Evolutionary conservation across 164 flowering plant species (phyloP).

Genomic region (Piper longum): DNA sequence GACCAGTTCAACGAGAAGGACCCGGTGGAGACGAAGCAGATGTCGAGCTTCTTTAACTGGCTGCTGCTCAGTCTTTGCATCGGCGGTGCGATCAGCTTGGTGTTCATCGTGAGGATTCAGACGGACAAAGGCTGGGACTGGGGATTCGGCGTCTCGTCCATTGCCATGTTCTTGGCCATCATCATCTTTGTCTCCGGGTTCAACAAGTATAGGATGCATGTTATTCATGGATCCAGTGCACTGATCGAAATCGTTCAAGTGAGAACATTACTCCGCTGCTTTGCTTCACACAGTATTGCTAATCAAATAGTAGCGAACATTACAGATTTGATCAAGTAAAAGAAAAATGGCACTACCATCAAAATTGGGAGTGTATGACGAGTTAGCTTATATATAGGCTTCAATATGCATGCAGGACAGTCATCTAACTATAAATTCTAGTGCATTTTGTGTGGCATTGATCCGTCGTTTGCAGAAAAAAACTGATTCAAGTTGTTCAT

Average conservation of each 20-base stretch:
- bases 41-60: constrained; percentile 60
- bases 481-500: too few relatives aligned
- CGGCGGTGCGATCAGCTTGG: constrained; percentile 42
- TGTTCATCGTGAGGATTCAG: constrained; percentile 51
- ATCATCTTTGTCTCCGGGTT: constrained; percentile 28
- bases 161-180: constrained; percentile 30
- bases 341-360: too few relatives aligned
- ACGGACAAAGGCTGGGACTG: constrained; percentile 49
- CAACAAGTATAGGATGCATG: constrained; percentile 34
- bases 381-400: too few relatives aligned
- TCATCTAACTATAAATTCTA: too few relatives aligned
- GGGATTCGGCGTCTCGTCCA: constrained; percentile 39
- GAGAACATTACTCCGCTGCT: not conserved
- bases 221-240: constrained; percentile 12
- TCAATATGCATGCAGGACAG: too few relatives aligned
- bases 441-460: too few relatives aligned
- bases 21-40: constrained; percentile 34
- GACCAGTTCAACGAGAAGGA: constrained; percentile 71
- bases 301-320: too few relatives aligned
- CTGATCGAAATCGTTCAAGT: constrained; percentile 27
- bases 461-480: too few relatives aligned
- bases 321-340: too few relatives aligned
- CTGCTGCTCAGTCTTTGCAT: constrained; percentile 29
- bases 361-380: too few relatives aligned
- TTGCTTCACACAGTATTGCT: too few relatives aligned